These are phyloP conservation scores for Coleophoma crateriformis DNA, from an alignment of 2,329 filamentous ascomycete species.

Conservation along the genomic window DNA sequence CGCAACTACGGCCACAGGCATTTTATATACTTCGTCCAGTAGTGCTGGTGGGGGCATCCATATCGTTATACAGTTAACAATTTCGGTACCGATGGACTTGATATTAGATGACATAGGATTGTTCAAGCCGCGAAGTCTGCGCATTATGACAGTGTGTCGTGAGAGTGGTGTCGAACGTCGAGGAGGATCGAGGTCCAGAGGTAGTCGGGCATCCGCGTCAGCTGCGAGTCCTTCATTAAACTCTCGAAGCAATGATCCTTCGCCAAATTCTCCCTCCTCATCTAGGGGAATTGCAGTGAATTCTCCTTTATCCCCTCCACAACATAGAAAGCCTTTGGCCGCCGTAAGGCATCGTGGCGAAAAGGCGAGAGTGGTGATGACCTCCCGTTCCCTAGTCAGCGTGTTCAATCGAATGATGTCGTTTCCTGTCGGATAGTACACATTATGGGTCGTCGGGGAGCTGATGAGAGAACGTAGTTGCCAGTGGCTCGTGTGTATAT, in stretches of 20 bases:
- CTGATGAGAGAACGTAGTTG: constrained; percentile 88
- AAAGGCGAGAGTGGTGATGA: constrained; percentile 65
- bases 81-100: constrained; percentile 49
- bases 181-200: constrained; percentile 39
- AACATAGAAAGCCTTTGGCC: constrained; percentile 81
- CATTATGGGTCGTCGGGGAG: constrained; percentile 65
- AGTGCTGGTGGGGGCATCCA: constrained; percentile 46
- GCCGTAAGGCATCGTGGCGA: constrained; percentile 83
- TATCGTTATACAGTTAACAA: constrained; percentile 62
- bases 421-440: constrained; percentile 79
- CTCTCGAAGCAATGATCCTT: constrained; percentile 1
- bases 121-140: constrained; percentile 10
- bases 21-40: constrained; percentile 36
- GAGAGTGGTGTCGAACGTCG: constrained; percentile 10
- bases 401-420: constrained; percentile 69
- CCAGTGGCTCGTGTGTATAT: constrained; percentile 69
- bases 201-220: constrained; percentile 52
- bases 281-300: constrained; percentile 45
- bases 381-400: constrained; percentile 64
- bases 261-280: constrained; percentile 6
- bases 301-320: constrained; percentile 82
- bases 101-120: constrained; percentile 36
- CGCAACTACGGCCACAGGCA: constrained; percentile 64
- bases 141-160: constrained; percentile 1
- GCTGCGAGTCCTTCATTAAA: constrained; percentile 13